Evolutionary conservation across 140 eudicot genomes (phyloP), one percentile per base, ranked within the genome.

Genomic region (Flaveria floridana): DNA sequence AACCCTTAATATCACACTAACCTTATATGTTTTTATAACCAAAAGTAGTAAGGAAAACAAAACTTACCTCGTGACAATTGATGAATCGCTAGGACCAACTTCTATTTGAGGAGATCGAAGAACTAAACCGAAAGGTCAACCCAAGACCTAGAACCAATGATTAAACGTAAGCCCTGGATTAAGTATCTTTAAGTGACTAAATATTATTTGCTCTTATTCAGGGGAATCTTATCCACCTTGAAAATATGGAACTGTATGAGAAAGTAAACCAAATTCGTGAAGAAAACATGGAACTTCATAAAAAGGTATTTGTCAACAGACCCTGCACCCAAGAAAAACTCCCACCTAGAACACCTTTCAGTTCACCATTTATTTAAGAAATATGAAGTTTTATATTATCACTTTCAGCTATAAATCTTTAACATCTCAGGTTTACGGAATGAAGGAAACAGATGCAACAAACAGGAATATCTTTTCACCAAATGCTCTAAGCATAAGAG

Each of bases 161-260:
- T 53, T 34, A 25, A 26, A 70, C 34, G 18, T 39, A 37, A 42
- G 41, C 12, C 16, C 23, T 70, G 44, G 9, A 47, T 7, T 14
- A 78, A 23, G 62, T 16, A 48, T 68, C 44, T 19, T 57, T 62
- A 71, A 65, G 66, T 19, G 65, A 70, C 81, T 72, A 55, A 26
- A 84, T 37, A 63, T 30, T 41, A 52, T 76, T 75, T 55, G 14
- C 56, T 55, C 77, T 79, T 67, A 58, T 64, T 78, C 88, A 91
- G 97, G 94, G 94, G 55, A 91, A 77, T 79, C 83, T 78, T 61
- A 78, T 91, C 63, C 93, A 91, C 67, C 90, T 89, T 69, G 97
- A 91, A 85, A 89, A 91, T 71, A 46, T 85, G 57, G 94, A 91
- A 77, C 86, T 91, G 57, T 78, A 84, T 81, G 89, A 82, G 89